phyloP scores from a whole-genome alignment of 495 filamentous ascomycete genomes.

The Haplographium delicatum region DNA sequence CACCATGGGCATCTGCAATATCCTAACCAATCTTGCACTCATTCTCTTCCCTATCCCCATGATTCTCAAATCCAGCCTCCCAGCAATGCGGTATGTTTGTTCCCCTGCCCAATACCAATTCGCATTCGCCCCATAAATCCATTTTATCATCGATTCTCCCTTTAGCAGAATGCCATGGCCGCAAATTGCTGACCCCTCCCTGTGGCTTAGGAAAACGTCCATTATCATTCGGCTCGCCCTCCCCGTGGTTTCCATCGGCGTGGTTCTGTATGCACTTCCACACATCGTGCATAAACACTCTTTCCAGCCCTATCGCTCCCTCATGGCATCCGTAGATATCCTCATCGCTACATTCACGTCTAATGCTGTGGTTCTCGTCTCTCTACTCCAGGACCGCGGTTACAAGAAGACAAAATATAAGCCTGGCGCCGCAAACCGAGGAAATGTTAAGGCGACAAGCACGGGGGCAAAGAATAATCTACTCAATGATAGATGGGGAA shows the following conservation, averaged over 20 bases:
- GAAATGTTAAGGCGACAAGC: conserved; percentile 24
- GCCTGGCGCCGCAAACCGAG: conserved; percentile 28
- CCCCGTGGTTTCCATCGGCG: conserved; percentile 11
- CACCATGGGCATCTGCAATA: conserved; percentile 78
- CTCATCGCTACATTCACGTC: conserved; percentile 69
- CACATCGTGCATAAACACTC: conserved; percentile 54
- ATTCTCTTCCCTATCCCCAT: conserved; percentile 85
- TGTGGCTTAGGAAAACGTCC: conserved; percentile 17
- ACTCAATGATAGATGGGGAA: conserved; percentile 66
- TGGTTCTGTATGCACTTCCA: conserved; percentile 52
- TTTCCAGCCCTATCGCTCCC: conserved; percentile 66
- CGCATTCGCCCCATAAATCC: background rate
- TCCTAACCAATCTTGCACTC: conserved; percentile 80
- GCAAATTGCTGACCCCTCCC: too few relatives aligned
- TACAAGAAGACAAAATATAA: conserved; percentile 71
- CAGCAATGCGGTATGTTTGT: conserved; percentile 55
- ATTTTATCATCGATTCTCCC: too few relatives aligned
- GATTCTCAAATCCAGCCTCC: conserved; percentile 66
- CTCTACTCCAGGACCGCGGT: conserved; percentile 72
- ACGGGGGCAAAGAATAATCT: conserved; percentile 13
- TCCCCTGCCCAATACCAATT: conserved; percentile 27
- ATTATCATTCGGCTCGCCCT: conserved; percentile 18
- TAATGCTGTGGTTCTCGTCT: conserved; percentile 76
- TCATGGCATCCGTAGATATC: conserved; percentile 72
- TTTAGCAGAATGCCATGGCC: too few relatives aligned